Conservation (phyloP, 305 asterid species). For the Euphrasia arctica region DNA sequence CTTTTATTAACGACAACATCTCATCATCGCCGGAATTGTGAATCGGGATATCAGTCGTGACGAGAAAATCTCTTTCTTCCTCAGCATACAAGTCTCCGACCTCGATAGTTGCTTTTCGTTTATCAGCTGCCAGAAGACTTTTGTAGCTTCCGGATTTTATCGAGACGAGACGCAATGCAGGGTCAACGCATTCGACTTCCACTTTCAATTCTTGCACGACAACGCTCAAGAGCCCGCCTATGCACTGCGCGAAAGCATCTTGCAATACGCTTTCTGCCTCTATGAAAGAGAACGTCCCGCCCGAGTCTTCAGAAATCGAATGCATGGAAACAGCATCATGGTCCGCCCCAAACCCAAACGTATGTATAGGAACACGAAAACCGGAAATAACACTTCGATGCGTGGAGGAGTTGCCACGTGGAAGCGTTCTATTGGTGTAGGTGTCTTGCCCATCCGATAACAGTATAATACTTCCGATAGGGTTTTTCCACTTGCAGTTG, state of each 20-base stretch:
- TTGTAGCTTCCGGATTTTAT: conserved; percentile 82
- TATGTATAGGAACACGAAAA: conserved; percentile 62
- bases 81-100: conserved; percentile 90
- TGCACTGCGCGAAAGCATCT: conserved; percentile 97
- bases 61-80: conserved; percentile 82
- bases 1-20: conserved; percentile 45
- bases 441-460: conserved; percentile 97
- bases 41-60: conserved; percentile 52
- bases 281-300: conserved; percentile 95
- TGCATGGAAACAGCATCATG: conserved; percentile 88
- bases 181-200: conserved; percentile 58
- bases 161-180: conserved; percentile 38
- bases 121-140: conserved; percentile 35
- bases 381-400: conserved; percentile 27
- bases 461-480: conserved; percentile 69
- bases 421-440: conserved; percentile 32
- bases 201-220: conserved; percentile 64
- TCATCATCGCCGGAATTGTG: conserved; percentile 32
- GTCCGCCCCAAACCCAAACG: conserved; percentile 90
- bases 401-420: conserved; percentile 18
- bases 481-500: conserved; percentile 63
- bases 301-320: conserved; percentile 67
- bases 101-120: conserved; percentile 46
- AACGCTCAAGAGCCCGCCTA: conserved; percentile 82
- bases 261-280: conserved; percentile 80